Percentiles rank a stretch among this genome's conserved stretches.
phyloP scores from a whole-genome alignment of 345 rosid species.

The Eucalyptus sp. region DNA sequence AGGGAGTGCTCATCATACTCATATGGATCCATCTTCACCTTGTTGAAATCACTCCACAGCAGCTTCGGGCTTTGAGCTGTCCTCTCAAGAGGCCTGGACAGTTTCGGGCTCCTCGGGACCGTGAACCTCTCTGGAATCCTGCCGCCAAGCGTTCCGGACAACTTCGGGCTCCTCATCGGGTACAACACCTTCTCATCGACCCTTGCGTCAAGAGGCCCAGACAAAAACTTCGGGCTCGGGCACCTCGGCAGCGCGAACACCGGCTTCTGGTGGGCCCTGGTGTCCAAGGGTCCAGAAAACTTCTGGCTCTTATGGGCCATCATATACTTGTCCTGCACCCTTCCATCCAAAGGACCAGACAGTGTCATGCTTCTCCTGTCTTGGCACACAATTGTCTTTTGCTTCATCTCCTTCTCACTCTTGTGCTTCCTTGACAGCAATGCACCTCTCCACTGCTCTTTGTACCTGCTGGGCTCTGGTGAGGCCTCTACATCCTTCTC shows the following conservation, averaged over 20 bases:
- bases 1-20: conserved; percentile 28
- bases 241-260: not conserved
- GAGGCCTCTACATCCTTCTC: conserved; percentile 9
- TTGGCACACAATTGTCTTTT: conserved; percentile 8
- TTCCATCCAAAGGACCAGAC: conserved; percentile 61
- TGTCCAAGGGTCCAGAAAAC: conserved; percentile 23
- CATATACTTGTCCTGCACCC: conserved; percentile 17
- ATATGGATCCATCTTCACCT: conserved; percentile 1
- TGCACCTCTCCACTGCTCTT: conserved; percentile 5
- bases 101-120: conserved; percentile 2
- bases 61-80: not conserved
- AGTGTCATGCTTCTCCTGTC: conserved; percentile 32
- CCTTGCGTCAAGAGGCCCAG: conserved; percentile 31
- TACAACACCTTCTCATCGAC: conserved; percentile 12
- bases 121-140: not conserved
- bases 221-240: conserved; percentile 28
- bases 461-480: conserved; percentile 6
- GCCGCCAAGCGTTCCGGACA: conserved; percentile 28
- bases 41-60: not conserved
- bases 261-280: conserved; percentile 18
- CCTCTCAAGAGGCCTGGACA: not conserved
- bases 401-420: conserved; percentile 15
- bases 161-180: conserved; percentile 24
- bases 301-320: conserved; percentile 8
- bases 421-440: conserved; percentile 15